phyloP scores from a whole-genome alignment of 768 basidiomycete species.

The Rhizopogon salebrosus region DNA sequence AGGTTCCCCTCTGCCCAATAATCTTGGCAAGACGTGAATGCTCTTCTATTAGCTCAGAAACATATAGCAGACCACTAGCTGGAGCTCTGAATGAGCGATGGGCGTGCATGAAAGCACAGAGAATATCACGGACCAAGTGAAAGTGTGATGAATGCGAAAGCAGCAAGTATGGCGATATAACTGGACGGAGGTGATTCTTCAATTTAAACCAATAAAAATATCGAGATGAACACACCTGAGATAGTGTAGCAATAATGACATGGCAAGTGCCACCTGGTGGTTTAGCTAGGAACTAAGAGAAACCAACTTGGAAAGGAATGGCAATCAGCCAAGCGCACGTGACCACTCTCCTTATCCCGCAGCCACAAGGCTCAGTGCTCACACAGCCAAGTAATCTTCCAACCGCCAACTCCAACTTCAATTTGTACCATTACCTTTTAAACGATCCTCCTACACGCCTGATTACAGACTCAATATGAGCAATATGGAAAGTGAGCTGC shows the following conservation, averaged over 20 bases:
- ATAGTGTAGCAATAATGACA: slow-evolving; percentile 42
- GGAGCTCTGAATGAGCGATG: slow-evolving; percentile 9
- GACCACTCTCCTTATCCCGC: not conserved
- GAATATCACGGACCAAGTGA: slow-evolving; percentile 63
- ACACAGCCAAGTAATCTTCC: too few relatives aligned
- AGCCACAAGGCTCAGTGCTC: too few relatives aligned
- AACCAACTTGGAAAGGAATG: not conserved
- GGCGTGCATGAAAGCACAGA: not conserved
- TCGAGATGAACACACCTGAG: slow-evolving; percentile 42
- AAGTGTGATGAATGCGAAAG: slow-evolving; percentile 86
- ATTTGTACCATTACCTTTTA: not conserved
- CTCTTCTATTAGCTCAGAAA: slow-evolving; percentile 95
- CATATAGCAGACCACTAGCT: slow-evolving; percentile 92
- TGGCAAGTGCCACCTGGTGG: not conserved
- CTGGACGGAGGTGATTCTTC: slow-evolving; percentile 27
- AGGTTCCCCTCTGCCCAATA: slow-evolving; percentile 81
- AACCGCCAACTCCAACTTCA: not conserved
- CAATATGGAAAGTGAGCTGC: slow-evolving; percentile 80
- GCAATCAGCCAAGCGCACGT: not conserved
- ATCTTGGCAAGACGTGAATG: slow-evolving; percentile 78
- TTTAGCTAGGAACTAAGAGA: not conserved
- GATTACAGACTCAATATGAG: slow-evolving; percentile 43
- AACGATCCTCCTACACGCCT: not conserved
- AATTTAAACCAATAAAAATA: slow-evolving; percentile 4
- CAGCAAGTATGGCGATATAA: slow-evolving; percentile 71